Evolutionary conservation across 441 rosid species (phyloP).

Genomic region (Arabidopsis hybrid): DNA sequence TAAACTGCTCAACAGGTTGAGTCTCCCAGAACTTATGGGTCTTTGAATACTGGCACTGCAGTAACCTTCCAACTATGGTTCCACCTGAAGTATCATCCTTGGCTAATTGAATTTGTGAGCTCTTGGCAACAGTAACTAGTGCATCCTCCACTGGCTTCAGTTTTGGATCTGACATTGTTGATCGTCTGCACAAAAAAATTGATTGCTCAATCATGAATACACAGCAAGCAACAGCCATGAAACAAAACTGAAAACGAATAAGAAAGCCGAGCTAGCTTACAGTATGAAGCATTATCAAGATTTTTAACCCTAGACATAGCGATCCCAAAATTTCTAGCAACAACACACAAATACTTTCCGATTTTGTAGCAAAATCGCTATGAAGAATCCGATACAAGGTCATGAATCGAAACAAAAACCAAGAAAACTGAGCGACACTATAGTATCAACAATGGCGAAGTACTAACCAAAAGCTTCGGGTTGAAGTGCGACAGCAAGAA

Average conservation of each 20-base stretch:
- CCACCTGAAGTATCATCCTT: slow-evolving; percentile 63
- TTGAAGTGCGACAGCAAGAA: too few relatives aligned
- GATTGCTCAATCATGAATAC: background rate
- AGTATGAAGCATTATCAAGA: too few relatives aligned
- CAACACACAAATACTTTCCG: background rate
- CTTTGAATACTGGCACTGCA: slow-evolving; percentile 55
- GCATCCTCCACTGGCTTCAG: background rate
- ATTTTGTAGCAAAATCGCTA: background rate
- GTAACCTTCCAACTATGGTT: slow-evolving; percentile 54
- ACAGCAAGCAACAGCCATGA: background rate
- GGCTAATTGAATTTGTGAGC: background rate
- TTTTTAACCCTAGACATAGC: background rate
- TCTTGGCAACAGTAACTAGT: background rate
- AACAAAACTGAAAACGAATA: background rate
- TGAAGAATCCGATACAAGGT: background rate
- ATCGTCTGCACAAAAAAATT: background rate
- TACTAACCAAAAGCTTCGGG: too few relatives aligned
- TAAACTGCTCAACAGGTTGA: slow-evolving; percentile 62
- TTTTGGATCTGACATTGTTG: background rate
- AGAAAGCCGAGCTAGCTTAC: background rate
- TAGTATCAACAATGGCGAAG: too few relatives aligned
- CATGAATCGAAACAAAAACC: too few relatives aligned
- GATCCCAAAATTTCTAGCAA: background rate
- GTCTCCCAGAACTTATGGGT: slow-evolving; percentile 58
- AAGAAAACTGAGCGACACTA: too few relatives aligned